Evolutionary conservation across 768 basidiomycete species (phyloP), one percentile per base, ranked within the genome.

Genomic region (Russula griseocarnosa): DNA sequence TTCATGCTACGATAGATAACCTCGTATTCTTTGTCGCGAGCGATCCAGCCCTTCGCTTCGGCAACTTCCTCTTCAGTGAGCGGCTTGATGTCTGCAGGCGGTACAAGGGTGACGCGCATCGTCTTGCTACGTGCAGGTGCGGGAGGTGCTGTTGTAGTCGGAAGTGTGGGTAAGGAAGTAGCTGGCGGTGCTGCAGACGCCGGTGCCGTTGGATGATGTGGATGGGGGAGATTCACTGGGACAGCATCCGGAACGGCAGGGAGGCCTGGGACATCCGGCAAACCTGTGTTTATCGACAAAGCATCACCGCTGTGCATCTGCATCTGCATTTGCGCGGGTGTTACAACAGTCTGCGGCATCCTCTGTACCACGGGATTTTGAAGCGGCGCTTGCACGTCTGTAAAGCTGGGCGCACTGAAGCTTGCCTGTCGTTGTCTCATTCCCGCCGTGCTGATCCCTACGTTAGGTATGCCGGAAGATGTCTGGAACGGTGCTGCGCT

Each of bases 41-140:
- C 74, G 79, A 88, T 84, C 89, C 89, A 92, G 47, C 61, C 72
- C 68, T 86, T 75, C 51, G 91, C 74, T 46, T 80, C 69, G 26
- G 59, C 62, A 28, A 89, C 81, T 71, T 91, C 86, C 1, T 72
- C 71, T 9, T 77, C 72, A 8, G 70, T 65, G 20, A 94, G 74
- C 0, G 79, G 70, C 3, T 77, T 74, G n/a, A 83, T 83, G 14
- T 81, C 79, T 53, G 76, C 72, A 11, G 86, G 78, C 1, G 89
- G 87, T 3, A 93, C 81, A 60, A 81, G 73, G 9, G 83, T 81
- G 49, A 91, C 78, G 22, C 78, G 78, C 9, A 88, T 90, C 22
- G 83, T 80, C 36, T 78, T 75, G 18, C 81, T 82, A 73, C 85
- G 84, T 60, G 85, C 78, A 24, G 73, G 71, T 46, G 79, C 76